Evolutionary conservation across 345 rosid genomes (phyloP).

Genomic region (Populus nigra): DNA sequence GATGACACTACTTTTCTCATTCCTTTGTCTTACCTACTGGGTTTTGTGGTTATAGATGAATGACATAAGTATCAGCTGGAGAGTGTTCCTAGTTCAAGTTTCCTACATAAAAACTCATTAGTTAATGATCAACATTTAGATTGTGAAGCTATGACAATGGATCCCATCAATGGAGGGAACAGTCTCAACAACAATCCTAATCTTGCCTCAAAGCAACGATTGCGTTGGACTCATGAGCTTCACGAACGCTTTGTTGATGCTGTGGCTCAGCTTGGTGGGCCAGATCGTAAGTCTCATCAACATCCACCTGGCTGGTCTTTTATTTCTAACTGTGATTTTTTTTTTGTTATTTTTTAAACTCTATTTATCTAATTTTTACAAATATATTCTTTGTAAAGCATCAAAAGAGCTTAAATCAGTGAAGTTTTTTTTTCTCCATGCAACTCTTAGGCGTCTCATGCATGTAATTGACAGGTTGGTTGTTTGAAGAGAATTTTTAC

Average conservation of each 20-base stretch:
- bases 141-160: conserved; percentile 58
- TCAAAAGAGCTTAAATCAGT: neutral
- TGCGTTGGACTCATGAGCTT: conserved; percentile 98
- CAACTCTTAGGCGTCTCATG: neutral
- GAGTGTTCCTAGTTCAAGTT: conserved; percentile 39
- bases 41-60: conserved; percentile 34
- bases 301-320: neutral
- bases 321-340: neutral
- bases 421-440: neutral
- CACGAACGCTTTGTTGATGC: conserved; percentile 99
- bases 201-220: conserved; percentile 92
- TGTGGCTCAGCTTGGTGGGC: conserved; percentile 99
- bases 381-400: neutral
- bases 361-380: neutral
- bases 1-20: neutral
- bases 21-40: conserved; percentile 4
- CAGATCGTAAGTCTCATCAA: conserved; percentile 71
- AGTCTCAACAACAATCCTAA: conserved; percentile 53
- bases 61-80: conserved; percentile 49
- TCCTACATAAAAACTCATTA: conserved; percentile 41
- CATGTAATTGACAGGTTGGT: neutral
- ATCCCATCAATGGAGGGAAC: conserved; percentile 63
- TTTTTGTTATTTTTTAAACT: neutral
- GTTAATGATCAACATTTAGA: conserved; percentile 56
- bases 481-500: neutral